These are phyloP conservation scores for Emergomyces africanus DNA, from an alignment of 2,329 filamentous ascomycete species.

Conservation along the genomic window DNA sequence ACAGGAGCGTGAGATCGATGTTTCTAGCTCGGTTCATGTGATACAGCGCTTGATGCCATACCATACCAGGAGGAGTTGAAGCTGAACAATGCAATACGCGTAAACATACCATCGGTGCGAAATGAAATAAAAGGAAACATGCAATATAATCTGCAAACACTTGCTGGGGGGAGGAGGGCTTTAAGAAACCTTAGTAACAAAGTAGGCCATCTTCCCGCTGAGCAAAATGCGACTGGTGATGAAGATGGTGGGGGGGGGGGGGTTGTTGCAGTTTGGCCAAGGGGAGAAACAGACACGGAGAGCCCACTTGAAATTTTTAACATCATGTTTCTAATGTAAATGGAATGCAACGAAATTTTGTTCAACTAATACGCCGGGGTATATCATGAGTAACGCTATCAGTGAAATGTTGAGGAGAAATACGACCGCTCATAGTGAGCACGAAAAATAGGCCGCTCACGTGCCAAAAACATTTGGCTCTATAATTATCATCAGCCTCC, in stretches of 20 bases:
- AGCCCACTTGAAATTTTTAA: background rate
- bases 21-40: background rate
- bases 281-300: background rate
- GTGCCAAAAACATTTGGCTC: background rate
- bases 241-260: too few species aligned
- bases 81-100: background rate
- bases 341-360: background rate
- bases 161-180: background rate
- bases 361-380: background rate
- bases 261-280: background rate
- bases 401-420: background rate
- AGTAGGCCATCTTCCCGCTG: background rate
- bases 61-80: background rate
- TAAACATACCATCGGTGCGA: background rate
- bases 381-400: constrained; percentile 3
- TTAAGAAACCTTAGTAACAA: background rate
- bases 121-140: background rate
- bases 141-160: background rate
- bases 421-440: background rate
- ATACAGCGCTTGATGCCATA: background rate
- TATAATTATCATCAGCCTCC: constrained; percentile 19
- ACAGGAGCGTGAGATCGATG: background rate
- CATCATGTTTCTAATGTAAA: background rate
- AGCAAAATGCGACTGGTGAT: background rate
- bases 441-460: background rate